Base-by-base conservation (phyloP, 1,284 basidiomycete species). In the Inonotus hispidus region DNA sequence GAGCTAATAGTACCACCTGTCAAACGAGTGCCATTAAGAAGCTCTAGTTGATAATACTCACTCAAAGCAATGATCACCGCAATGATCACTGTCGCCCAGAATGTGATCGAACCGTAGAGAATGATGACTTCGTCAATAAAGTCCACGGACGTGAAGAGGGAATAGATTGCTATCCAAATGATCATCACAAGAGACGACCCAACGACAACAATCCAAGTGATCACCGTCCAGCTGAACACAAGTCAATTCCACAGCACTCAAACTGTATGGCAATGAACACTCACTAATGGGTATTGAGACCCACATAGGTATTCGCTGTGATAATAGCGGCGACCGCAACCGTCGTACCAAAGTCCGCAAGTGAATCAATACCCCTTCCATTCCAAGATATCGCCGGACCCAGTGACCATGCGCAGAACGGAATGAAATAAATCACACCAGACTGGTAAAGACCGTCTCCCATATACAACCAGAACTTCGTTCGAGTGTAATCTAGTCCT, bases 401-500 rank as follows among this genome's bases (percentile, higher is more conserved):
- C 64, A 84, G 73, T 43, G 75, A 82, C 87, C 85, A 97, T 27
- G 87, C 84, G 56, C 90, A 74, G 72, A 85, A 95, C 0, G 95
- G 93, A 67, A 98, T 82, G 77, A 92, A 97, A 78, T 91, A 98
- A 49, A 95, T 87, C 64, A 98, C 83, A 0, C 79, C 85, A 0
- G 94, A 95, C 72, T 98, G 95, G 74, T 95, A 98, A 43, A 97
- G 75, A 47, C 94, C 96, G 72, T 98, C 96, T 16, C 87, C 71
- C 91, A 98, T 96, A 75, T 95, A 97, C 57, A 88, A 72, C 92
- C 94, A 98, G 78, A 98, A 98, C 72, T 93, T 93, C 61, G 78
- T 67, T 13, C 93, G 84, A 21, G 95, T 98, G 75, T 98, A 99
- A 69, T 97, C 95, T 19, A 95, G 79, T 37, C 95, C 94, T 27